phyloP scores from a whole-genome alignment of 768 basidiomycete species.

The Lanmaoa pseudosensibilis region DNA sequence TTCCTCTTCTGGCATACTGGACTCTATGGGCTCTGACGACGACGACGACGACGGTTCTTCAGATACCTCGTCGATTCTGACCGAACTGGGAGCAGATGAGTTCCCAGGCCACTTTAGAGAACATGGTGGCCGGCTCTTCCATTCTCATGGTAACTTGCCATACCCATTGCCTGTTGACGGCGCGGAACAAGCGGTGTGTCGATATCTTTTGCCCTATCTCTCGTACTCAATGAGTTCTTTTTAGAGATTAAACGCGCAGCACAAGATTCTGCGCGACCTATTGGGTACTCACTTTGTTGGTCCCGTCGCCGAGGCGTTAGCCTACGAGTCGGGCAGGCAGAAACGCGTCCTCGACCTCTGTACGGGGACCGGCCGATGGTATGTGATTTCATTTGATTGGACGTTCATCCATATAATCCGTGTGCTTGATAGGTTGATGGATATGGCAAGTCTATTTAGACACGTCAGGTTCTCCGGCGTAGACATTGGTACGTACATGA shows the following conservation, averaged over 20 bases:
- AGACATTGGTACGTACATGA: constrained; percentile 63
- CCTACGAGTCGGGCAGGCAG: constrained; percentile 37
- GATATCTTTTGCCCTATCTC: not conserved
- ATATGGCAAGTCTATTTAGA: constrained; percentile 69
- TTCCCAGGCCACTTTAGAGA: constrained; percentile 63
- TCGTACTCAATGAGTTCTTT: not conserved
- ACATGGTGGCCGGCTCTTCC: constrained; percentile 61
- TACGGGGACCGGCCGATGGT: constrained; percentile 77
- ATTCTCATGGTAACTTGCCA: constrained; percentile 59
- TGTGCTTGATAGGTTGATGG: constrained; percentile 56
- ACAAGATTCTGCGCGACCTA: constrained; percentile 48
- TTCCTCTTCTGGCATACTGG: constrained; percentile 10
- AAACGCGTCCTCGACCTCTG: constrained; percentile 71
- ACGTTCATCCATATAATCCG: constrained; percentile 19
- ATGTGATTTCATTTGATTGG: constrained; percentile 27
- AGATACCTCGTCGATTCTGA: constrained; percentile 44
- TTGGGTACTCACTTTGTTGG: constrained; percentile 60
- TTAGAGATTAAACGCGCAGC: constrained; percentile 55
- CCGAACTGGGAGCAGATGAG: constrained; percentile 51
- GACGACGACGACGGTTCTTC: constrained; percentile 40
- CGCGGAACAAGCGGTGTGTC: constrained; percentile 63
- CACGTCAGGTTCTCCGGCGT: constrained; percentile 65
- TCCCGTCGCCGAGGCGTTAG: constrained; percentile 56
- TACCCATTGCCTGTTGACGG: constrained; percentile 77
- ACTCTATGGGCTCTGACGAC: constrained; percentile 16